phyloP scores from a whole-genome alignment of 2,329 filamentous ascomycete species.

The Alternaria infectoria region DNA sequence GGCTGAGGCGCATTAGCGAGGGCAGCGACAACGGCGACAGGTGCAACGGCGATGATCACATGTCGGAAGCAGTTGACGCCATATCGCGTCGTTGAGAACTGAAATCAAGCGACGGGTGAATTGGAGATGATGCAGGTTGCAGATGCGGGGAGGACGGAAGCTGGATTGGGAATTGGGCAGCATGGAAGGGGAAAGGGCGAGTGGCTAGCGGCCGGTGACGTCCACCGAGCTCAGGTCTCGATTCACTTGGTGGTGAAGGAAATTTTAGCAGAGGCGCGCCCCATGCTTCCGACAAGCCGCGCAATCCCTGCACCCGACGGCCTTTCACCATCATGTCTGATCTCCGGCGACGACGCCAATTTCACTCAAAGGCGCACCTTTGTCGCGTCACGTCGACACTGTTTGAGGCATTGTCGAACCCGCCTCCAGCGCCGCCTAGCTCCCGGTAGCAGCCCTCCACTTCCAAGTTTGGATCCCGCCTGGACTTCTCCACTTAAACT shows the following conservation, averaged over 20 bases:
- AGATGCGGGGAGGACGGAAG: background rate
- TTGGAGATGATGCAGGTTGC: background rate
- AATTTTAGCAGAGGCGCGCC: constrained; percentile 15
- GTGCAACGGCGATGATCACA: constrained; percentile 7
- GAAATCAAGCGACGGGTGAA: background rate
- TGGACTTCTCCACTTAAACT: constrained; percentile 1
- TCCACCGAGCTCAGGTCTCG: constrained; percentile 12
- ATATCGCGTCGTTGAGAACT: constrained; percentile 7
- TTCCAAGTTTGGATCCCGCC: constrained; percentile 1
- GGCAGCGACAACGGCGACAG: constrained; percentile 9
- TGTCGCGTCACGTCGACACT: background rate
- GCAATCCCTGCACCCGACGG: constrained; percentile 5
- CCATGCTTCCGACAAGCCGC: constrained; percentile 14
- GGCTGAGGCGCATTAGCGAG: constrained; percentile 16
- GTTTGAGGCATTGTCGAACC: background rate
- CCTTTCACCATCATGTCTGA: constrained; percentile 2
- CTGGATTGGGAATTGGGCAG: background rate
- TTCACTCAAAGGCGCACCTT: background rate
- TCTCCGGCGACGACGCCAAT: background rate
- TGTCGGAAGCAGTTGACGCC: constrained; percentile 12
- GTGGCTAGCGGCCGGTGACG: constrained; percentile 18
- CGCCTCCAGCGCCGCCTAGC: constrained; percentile 2
- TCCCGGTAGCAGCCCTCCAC: constrained; percentile 1
- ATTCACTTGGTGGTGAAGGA: constrained; percentile 8
- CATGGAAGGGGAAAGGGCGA: constrained; percentile 1